Evolutionary conservation across 805 yeast species (phyloP).

Genomic region (Lachancea mirantina): DNA sequence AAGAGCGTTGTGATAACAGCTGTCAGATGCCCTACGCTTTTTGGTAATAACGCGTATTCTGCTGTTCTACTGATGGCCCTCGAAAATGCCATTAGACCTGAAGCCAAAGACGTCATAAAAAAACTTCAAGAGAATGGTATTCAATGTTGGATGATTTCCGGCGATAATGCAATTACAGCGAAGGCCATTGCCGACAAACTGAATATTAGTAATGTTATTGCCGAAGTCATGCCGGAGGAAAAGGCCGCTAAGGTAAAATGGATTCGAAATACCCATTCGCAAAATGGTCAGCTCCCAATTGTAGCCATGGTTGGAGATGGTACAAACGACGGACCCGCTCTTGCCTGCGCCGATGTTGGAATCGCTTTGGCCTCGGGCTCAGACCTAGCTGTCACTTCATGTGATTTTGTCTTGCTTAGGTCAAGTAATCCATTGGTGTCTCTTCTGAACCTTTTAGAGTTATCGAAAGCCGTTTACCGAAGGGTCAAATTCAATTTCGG

Average conservation of each 20-base stretch:
- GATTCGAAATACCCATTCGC: constrained; percentile 40
- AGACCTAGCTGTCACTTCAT: constrained; percentile 66
- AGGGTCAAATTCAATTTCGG: constrained; percentile 52
- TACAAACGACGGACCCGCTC: constrained; percentile 75
- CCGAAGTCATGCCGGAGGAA: constrained; percentile 68
- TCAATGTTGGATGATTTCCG: constrained; percentile 69
- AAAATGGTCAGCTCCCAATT: constrained; percentile 16
- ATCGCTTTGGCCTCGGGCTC: constrained; percentile 71
- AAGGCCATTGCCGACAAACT: constrained; percentile 56
- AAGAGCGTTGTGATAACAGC: constrained; percentile 59
- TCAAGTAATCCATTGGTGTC: constrained; percentile 45
- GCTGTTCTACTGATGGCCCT: constrained; percentile 48
- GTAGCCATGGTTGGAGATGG: constrained; percentile 85
- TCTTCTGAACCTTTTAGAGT: constrained; percentile 47
- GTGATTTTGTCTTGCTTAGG: constrained; percentile 62
- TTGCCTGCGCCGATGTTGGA: constrained; percentile 70
- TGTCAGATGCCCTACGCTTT: constrained; percentile 27
- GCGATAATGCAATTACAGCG: constrained; percentile 65
- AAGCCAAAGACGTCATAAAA: constrained; percentile 45
- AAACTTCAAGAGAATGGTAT: constrained; percentile 37
- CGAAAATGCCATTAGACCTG: constrained; percentile 54
- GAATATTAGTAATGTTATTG: constrained; percentile 54
- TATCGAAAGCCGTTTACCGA: constrained; percentile 43
- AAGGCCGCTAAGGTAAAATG: constrained; percentile 54
- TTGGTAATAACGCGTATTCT: constrained; percentile 29